phyloP scores from a whole-genome alignment of 106 monocot species.

The Narthecium ossifragum region DNA sequence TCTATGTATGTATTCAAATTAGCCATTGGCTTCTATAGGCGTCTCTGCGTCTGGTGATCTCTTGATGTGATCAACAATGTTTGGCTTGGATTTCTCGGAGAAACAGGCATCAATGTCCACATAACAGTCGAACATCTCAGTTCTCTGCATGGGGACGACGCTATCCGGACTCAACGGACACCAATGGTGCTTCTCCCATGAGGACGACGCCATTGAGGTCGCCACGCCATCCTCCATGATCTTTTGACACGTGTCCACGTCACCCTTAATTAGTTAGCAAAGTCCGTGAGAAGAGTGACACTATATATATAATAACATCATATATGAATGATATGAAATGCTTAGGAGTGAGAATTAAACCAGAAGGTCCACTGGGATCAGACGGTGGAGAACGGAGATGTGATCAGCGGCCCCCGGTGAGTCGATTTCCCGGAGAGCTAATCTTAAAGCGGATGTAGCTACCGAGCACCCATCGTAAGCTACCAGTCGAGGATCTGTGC shows the following conservation, averaged over 20 bases:
- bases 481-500: slow-evolving; percentile 15
- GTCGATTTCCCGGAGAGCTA: slow-evolving; percentile 10
- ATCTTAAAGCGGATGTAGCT: slow-evolving; percentile 13
- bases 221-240: background rate
- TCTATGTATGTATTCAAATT: background rate
- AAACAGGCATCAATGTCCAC: slow-evolving; percentile 5
- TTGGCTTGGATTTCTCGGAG: background rate
- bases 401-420: background rate
- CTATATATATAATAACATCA: background rate
- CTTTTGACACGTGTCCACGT: background rate
- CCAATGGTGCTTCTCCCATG: background rate
- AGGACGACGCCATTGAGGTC: background rate
- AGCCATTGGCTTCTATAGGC: background rate
- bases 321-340: background rate
- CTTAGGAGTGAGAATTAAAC: background rate
- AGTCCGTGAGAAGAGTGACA: too few relatives aligned
- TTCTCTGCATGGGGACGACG: slow-evolving; percentile 8
- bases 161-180: slow-evolving; percentile 12
- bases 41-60: background rate
- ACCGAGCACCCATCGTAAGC: slow-evolving; percentile 5
- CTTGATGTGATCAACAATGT: background rate
- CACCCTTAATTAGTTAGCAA: too few relatives aligned
- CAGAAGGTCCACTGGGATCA: slow-evolving; percentile 19
- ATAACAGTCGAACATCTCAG: background rate
- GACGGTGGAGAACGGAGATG: background rate